Conservation (phyloP, 176 grass and related monocot genomes). For the Ensete ventricosum region DNA sequence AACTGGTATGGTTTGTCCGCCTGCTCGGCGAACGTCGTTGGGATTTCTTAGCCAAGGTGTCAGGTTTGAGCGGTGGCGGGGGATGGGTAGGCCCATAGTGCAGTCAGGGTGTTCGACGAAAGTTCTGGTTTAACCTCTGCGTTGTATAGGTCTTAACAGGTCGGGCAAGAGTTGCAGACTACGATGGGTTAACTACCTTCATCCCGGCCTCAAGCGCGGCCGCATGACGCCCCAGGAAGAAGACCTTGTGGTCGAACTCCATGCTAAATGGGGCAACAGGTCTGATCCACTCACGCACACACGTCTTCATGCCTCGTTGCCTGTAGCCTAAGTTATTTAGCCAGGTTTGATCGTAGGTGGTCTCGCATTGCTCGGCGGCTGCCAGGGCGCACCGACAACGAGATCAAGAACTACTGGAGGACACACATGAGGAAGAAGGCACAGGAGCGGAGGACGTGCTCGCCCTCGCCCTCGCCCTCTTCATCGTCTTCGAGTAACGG, state of each 20-base stretch:
- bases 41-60: constrained; percentile 99
- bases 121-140: too few species aligned
- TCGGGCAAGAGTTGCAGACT: constrained; percentile 87
- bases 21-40: constrained; percentile 99
- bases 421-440: constrained; percentile 81
- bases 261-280: constrained; percentile 70
- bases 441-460: constrained; percentile 33
- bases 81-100: constrained; percentile 19
- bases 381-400: constrained; percentile 93
- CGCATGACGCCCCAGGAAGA: constrained; percentile 89
- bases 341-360: constrained; percentile 30
- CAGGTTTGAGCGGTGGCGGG: constrained; percentile 99
- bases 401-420: constrained; percentile 99
- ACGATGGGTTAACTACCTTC: constrained; percentile 88
- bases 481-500: constrained; percentile 21
- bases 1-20: constrained; percentile 99
- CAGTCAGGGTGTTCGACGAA: too few species aligned
- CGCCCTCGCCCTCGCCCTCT: constrained; percentile 9
- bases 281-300: not conserved
- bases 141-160: constrained; percentile 57
- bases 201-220: constrained; percentile 65
- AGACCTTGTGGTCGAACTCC: constrained; percentile 60
- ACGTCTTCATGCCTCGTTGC: too few species aligned
- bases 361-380: constrained; percentile 82
- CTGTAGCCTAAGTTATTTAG: too few species aligned